These are phyloP conservation scores for Aspergillus nidulans DNA, from an alignment of 495 filamentous ascomycete species.

Conservation along the genomic window DNA sequence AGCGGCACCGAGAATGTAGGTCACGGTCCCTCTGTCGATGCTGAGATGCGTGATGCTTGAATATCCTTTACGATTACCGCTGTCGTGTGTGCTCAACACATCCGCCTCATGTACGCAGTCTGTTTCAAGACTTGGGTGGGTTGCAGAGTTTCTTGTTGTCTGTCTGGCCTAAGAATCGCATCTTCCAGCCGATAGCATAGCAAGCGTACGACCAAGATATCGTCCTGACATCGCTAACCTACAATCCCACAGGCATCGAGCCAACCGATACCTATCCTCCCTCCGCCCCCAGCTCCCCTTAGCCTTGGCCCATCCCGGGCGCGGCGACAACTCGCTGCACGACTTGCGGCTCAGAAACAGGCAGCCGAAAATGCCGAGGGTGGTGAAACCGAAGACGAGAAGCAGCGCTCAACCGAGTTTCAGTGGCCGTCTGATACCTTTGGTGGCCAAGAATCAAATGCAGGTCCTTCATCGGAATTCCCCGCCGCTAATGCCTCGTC, in stretches of 20 bases:
- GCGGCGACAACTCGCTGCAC: slow-evolving; percentile 75
- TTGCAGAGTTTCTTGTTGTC: slow-evolving; percentile 6
- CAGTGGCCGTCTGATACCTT: slow-evolving; percentile 42
- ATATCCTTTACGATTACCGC: neutral
- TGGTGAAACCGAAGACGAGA: slow-evolving; percentile 21
- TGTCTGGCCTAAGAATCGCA: neutral
- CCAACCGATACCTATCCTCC: slow-evolving; percentile 44
- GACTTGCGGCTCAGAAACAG: slow-evolving; percentile 74
- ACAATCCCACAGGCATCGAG: slow-evolving; percentile 22
- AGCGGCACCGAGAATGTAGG: slow-evolving; percentile 62
- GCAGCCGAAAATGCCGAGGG: slow-evolving; percentile 29
- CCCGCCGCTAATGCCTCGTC: slow-evolving; percentile 26
- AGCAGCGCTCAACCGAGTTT: slow-evolving; percentile 21
- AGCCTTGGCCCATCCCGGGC: slow-evolving; percentile 84
- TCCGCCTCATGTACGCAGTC: slow-evolving; percentile 16
- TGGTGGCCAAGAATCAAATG: slow-evolving; percentile 40
- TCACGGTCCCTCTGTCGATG: slow-evolving; percentile 54
- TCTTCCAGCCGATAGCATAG: slow-evolving; percentile 16
- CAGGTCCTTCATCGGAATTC: slow-evolving; percentile 32
- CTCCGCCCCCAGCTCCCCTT: slow-evolving; percentile 45
- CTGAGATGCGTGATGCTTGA: slow-evolving; percentile 51
- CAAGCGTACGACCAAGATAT: slow-evolving; percentile 1
- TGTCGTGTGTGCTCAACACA: neutral
- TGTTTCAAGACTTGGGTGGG: slow-evolving; percentile 5
- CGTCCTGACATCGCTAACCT: neutral